Percentiles rank a stretch among this genome's conserved stretches.
Conservation (phyloP, 208 protist species). For the Crithidia brevicula region DNA sequence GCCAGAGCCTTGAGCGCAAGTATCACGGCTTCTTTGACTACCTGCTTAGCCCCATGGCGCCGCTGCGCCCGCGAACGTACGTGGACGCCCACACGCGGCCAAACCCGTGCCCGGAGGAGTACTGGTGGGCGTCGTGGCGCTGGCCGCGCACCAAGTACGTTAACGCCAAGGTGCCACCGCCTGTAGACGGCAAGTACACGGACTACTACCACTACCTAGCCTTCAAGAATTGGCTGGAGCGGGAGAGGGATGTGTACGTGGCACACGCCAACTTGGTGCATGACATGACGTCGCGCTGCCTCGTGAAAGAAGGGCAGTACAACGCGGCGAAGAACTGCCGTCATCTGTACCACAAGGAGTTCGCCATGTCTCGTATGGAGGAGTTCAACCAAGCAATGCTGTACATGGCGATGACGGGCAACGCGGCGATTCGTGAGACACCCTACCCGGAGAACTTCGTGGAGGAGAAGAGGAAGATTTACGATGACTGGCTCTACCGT, state of each 20-base stretch:
- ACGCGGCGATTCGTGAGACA: slow-evolving; percentile 84
- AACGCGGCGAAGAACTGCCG: slow-evolving; percentile 90
- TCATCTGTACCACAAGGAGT: slow-evolving; percentile 79
- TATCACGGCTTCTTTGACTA: slow-evolving; percentile 65
- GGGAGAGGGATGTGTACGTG: slow-evolving; percentile 84
- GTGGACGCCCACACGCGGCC: slow-evolving; percentile 74
- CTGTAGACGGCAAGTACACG: slow-evolving; percentile 77
- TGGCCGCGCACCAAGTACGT: slow-evolving; percentile 83
- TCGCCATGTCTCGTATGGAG: slow-evolving; percentile 86
- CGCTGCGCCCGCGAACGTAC: slow-evolving; percentile 70
- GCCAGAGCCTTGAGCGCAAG: slow-evolving; percentile 49
- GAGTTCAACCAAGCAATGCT: slow-evolving; percentile 82
- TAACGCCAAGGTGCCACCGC: slow-evolving; percentile 85
- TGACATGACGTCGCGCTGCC: slow-evolving; percentile 76
- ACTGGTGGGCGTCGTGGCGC: slow-evolving; percentile 82
- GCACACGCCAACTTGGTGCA: slow-evolving; percentile 77
- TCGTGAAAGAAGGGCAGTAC: slow-evolving; percentile 86
- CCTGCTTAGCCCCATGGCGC: slow-evolving; percentile 52
- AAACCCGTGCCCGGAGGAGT: slow-evolving; percentile 86
- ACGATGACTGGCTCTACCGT: slow-evolving; percentile 86
- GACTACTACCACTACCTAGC: slow-evolving; percentile 89
- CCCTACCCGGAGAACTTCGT: slow-evolving; percentile 86
- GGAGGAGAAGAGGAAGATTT: slow-evolving; percentile 88
- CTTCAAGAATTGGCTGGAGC: slow-evolving; percentile 84
- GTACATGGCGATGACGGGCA: slow-evolving; percentile 89